A percentile compares a stretch with the other conserved stretches of the same genome.
Evolutionary conservation across 345 rosid species (phyloP).

Genomic region (Alliaria petiolata): DNA sequence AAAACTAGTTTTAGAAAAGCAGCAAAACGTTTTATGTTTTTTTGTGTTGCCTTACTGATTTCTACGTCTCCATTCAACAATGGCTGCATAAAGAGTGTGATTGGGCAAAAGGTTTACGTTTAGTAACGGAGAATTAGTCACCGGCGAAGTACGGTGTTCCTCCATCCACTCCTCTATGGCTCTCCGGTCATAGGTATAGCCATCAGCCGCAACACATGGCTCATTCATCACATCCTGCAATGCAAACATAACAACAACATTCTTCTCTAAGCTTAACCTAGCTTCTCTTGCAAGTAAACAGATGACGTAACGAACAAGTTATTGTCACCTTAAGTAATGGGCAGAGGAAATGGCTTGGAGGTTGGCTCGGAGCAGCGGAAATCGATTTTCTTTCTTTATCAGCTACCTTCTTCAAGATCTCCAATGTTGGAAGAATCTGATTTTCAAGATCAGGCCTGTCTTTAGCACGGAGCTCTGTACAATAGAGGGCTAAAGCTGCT

Average conservation of each 20-base stretch:
- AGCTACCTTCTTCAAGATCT: conserved; percentile 57
- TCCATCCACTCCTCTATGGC: conserved; percentile 75
- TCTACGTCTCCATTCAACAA: conserved; percentile 59
- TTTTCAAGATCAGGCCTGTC: conserved; percentile 54
- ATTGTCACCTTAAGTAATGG: conserved; percentile 67
- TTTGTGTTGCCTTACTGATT: conserved; percentile 9
- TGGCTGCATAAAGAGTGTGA: conserved; percentile 61
- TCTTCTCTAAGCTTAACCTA: not conserved
- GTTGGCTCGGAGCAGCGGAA: conserved; percentile 5
- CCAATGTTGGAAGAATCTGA: conserved; percentile 64
- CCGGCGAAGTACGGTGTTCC: conserved; percentile 56
- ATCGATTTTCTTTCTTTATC: conserved; percentile 29
- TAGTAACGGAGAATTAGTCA: conserved; percentile 48
- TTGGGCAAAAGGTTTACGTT: conserved; percentile 59
- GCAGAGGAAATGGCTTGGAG: conserved; percentile 72
- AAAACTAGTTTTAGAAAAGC: too few relatives aligned
- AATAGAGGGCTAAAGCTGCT: conserved; percentile 54
- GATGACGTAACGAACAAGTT: conserved; percentile 5
- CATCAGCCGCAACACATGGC: conserved; percentile 88
- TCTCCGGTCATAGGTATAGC: conserved; percentile 69
- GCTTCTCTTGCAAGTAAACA: not conserved
- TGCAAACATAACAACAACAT: conserved; percentile 23
- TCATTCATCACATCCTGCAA: conserved; percentile 74
- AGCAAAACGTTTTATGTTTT: too few relatives aligned
- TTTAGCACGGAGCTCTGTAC: conserved; percentile 69